A percentile compares a stretch with the other conserved stretches of the same genome.
These are phyloP conservation scores for Zea mays DNA, from an alignment of 176 grass and related monocot species.

Conservation along the genomic window Zm-B73-REFERENCE-NAM-5.0 NC_050099.1:79098001-79098500, in stretches of 20 bases:
- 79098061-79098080: background rate
- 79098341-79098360: conserved; percentile 15
- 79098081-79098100: background rate
- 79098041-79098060: background rate
- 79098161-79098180: too few species aligned
- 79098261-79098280: too few species aligned
- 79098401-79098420: background rate
- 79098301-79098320: too few species aligned
- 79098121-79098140: conserved; percentile 24
- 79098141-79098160: too few species aligned
- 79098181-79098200: too few species aligned
- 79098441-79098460: background rate
- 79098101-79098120: background rate
- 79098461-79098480: too few species aligned
- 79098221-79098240: too few species aligned
- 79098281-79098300: too few species aligned
- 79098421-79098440: background rate
- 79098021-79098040: conserved; percentile 43
- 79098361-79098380: conserved; percentile 80
- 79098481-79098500: too few species aligned
- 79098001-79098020: conserved; percentile 57
- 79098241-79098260: too few species aligned
- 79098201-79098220: too few species aligned
- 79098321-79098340: too few species aligned
- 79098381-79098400: conserved; percentile 52